phyloP scores from a whole-genome alignment of 345 rosid genomes.

The Dipteronia sinensis region DNA sequence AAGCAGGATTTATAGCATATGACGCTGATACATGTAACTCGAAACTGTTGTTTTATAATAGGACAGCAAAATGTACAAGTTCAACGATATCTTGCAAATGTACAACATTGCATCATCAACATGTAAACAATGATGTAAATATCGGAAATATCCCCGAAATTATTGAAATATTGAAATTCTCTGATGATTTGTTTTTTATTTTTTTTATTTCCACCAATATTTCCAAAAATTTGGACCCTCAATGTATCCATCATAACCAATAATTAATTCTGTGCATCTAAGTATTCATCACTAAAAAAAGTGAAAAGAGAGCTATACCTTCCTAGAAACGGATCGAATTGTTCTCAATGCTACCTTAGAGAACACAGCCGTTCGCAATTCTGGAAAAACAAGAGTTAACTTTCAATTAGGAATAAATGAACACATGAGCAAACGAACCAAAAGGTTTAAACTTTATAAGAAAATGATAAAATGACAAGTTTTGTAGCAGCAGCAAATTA shows the following conservation, averaged over 20 bases:
- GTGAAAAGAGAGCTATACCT: constrained; percentile 49
- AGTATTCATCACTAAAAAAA: neutral
- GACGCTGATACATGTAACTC: no score
- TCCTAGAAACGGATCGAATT: constrained; percentile 87
- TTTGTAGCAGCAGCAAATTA: neutral
- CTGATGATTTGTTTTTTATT: neutral
- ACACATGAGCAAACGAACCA: neutral
- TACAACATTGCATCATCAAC: neutral
- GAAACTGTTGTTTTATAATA: neutral
- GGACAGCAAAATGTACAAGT: neutral
- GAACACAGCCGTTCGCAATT: constrained; percentile 91
- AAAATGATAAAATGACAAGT: neutral
- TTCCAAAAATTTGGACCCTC: neutral
- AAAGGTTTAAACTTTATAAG: neutral
- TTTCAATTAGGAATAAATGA: constrained; percentile 1
- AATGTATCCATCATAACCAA: neutral
- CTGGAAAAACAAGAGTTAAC: constrained; percentile 44
- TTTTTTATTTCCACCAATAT: neutral
- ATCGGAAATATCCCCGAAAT: no score
- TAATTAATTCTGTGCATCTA: neutral
- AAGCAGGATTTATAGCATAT: no score
- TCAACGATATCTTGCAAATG: neutral
- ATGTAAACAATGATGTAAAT: no score
- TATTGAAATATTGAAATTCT: no score
- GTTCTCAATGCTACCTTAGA: constrained; percentile 92